Evolutionary conservation across 139 green algal species (phyloP).

Genomic region (Volvox reticuliferus): DNA sequence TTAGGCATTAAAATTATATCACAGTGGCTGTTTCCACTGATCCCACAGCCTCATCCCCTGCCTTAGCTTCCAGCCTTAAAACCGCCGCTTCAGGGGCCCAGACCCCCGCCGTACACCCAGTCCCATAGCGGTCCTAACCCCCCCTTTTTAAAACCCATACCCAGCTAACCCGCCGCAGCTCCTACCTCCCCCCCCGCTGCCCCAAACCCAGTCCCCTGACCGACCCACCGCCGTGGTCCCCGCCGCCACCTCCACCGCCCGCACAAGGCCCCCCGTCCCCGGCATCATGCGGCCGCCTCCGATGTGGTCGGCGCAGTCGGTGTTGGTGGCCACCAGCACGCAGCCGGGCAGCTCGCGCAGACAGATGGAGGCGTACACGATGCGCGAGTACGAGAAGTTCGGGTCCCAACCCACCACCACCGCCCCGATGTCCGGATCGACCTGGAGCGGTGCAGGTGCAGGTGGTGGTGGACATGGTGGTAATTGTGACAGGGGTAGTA

Average conservation of each 20-base stretch:
- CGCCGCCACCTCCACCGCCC: conserved; percentile 62
- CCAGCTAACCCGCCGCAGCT: neutral
- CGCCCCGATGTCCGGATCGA: conserved; percentile 70
- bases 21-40: no score
- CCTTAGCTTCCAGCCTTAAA: no score
- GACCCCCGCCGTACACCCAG: no score
- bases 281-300: conserved; percentile 76
- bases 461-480: neutral
- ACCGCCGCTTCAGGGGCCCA: neutral
- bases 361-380: conserved; percentile 54
- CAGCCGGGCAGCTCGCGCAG: conserved; percentile 71
- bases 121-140: no score
- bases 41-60: no score
- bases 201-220: neutral
- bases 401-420: conserved; percentile 78
- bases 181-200: neutral
- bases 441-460: conserved; percentile 31
- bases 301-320: conserved; percentile 66
- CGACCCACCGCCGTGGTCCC: conserved; percentile 54
- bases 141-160: no score
- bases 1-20: no score
- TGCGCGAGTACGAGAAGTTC: conserved; percentile 66
- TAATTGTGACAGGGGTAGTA: neutral
- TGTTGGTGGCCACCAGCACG: conserved; percentile 79
- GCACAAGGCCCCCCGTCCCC: conserved; percentile 71